Percentiles rank a stretch among this genome's conserved stretches.
Conservation (phyloP, 495 filamentous ascomycete species). For the Aspergillus baeticus region DNA sequence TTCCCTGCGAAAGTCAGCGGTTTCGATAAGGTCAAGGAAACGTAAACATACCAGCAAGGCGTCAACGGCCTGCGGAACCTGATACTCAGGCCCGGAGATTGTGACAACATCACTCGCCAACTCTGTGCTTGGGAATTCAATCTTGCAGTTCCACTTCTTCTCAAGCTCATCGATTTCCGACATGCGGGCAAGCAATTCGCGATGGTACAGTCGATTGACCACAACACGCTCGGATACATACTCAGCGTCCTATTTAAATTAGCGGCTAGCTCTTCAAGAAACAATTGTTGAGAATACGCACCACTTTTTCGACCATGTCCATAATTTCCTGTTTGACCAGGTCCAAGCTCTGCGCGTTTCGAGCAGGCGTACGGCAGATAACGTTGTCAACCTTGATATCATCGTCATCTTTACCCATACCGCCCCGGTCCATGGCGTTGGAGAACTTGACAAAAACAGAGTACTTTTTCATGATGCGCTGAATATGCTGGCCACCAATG, state of each 20-base stretch:
- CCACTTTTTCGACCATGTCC: conserved; percentile 96
- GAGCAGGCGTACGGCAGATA: conserved; percentile 94
- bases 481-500: conserved; percentile 96
- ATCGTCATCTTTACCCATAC: conserved; percentile 91
- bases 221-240: conserved; percentile 90
- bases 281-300: conserved; percentile 37
- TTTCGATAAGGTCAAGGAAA: neutral
- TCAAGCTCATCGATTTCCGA: conserved; percentile 89
- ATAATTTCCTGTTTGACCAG: conserved; percentile 98
- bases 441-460: conserved; percentile 99
- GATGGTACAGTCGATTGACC: conserved; percentile 93
- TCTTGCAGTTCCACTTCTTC: conserved; percentile 98
- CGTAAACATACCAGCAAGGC: conserved; percentile 67
- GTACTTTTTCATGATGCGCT: conserved; percentile 99
- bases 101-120: conserved; percentile 94
- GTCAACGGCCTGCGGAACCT: conserved; percentile 93
- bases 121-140: conserved; percentile 95
- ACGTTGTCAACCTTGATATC: conserved; percentile 99
- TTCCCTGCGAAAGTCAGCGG: conserved; percentile 56
- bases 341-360: conserved; percentile 94
- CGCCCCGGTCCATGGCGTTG: conserved; percentile 98
- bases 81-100: conserved; percentile 94
- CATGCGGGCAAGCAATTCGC: conserved; percentile 84
- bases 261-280: neutral
- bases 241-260: conserved; percentile 72